These are phyloP conservation scores for Phytophthora europaea DNA, from an alignment of 352 stramenopile species.

Conservation along the genomic window DNA sequence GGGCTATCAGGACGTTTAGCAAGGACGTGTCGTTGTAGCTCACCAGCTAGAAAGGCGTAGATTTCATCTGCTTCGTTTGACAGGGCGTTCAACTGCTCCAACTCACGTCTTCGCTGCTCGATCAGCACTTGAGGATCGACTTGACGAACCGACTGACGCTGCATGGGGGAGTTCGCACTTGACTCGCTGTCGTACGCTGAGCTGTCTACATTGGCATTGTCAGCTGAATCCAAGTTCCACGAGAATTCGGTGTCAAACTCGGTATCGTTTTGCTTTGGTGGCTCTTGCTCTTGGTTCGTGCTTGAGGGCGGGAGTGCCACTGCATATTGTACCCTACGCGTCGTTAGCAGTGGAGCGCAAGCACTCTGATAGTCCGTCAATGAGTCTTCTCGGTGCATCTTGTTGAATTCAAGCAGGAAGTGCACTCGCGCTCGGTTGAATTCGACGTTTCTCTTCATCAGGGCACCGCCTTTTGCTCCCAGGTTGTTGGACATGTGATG, in stretches of 20 bases:
- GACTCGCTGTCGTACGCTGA: conserved; percentile 28
- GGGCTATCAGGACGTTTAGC: conserved; percentile 42
- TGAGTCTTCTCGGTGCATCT: conserved; percentile 65
- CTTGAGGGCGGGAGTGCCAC: neutral
- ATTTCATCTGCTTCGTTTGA: conserved; percentile 75
- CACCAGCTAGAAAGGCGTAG: conserved; percentile 59
- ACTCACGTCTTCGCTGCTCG: conserved; percentile 16
- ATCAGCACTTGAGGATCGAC: conserved; percentile 17
- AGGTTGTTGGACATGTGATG: conserved; percentile 66
- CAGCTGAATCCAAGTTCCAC: conserved; percentile 29
- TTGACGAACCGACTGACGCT: conserved; percentile 8
- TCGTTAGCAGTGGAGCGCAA: conserved; percentile 28
- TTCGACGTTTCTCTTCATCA: conserved; percentile 51
- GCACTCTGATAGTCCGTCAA: conserved; percentile 65
- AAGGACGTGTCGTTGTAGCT: conserved; percentile 50
- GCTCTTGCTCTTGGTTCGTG: conserved; percentile 28
- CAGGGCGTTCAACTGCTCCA: conserved; percentile 31
- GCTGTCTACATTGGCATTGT: conserved; percentile 12
- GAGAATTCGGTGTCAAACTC: conserved; percentile 30
- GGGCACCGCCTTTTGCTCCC: conserved; percentile 25
- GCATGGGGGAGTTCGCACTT: conserved; percentile 17
- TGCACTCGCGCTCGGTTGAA: conserved; percentile 49
- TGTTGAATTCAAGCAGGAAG: conserved; percentile 68
- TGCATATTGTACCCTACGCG: conserved; percentile 1
- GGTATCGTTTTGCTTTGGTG: conserved; percentile 9